Percentiles rank a stretch among this genome's conserved stretches.
These are phyloP conservation scores for Aegilops bicornis DNA, from an alignment of 176 grass and related monocot genomes.

Conservation along the genomic window DNA sequence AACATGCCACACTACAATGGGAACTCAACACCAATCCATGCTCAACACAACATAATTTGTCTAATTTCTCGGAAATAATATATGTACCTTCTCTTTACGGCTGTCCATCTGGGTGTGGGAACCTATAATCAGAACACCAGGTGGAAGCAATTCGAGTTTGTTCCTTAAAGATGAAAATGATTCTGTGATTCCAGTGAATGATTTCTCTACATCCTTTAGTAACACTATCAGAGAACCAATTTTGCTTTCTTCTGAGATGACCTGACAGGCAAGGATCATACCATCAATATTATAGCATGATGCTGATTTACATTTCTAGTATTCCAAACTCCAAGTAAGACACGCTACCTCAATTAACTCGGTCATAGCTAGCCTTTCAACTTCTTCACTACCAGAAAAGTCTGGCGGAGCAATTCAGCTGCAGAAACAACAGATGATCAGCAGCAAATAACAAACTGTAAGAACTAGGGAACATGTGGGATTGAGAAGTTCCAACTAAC, in stretches of 20 bases:
- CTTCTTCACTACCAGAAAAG: conserved; percentile 52
- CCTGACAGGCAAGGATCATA: conserved; percentile 51
- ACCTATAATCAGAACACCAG: conserved; percentile 90
- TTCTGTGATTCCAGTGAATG: conserved; percentile 80
- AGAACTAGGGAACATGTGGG: conserved; percentile 11
- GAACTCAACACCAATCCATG: background rate
- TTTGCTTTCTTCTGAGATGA: conserved; percentile 92
- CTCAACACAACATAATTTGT: background rate
- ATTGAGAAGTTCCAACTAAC: conserved; percentile 52
- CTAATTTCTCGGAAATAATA: conserved; percentile 16
- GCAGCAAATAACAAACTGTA: conserved; percentile 27
- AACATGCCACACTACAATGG: conserved; percentile 4
- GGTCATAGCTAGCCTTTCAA: conserved; percentile 79
- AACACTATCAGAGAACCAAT: conserved; percentile 83
- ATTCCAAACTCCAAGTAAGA: conserved; percentile 5
- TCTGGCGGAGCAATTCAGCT: conserved; percentile 87
- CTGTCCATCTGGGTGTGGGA: conserved; percentile 89
- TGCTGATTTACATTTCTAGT: background rate
- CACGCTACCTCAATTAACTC: conserved; percentile 84
- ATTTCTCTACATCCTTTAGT: conserved; percentile 96
- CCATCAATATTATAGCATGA: conserved; percentile 15
- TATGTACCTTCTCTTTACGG: conserved; percentile 97
- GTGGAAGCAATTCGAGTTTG: conserved; percentile 75
- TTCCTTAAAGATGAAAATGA: conserved; percentile 71
- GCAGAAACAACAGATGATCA: conserved; percentile 24